Evolutionary conservation across 1,284 basidiomycete genomes (phyloP), one percentile per base, ranked within the genome.

Genomic region (Sanghuangporus weigelae): DNA sequence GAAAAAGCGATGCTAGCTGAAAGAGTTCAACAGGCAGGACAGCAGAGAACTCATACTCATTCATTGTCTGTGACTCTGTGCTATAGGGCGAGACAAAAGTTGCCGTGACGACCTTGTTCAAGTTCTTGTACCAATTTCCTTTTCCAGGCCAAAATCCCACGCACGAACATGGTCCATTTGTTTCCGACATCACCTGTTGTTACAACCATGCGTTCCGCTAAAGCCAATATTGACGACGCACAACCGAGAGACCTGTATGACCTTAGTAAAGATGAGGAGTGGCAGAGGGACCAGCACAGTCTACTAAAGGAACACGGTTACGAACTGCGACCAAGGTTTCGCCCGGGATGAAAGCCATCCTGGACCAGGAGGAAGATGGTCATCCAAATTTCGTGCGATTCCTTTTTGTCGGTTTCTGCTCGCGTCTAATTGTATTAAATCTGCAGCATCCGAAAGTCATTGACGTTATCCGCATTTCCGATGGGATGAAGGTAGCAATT

Each of bases 321-420:
- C 57, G 21, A 48, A 12, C 63, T 70, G 3, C 63, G 70, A 4
- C 68, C 66, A 23, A 56, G 70, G 23, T 68, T 66, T 62, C 56
- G 56, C 16, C 68, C 68, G 0, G 65, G 51, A 14, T 71, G 70
- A 69, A 63, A 21, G 1, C 69, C 70, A 8, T 69, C 70, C 2
- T 71, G 70, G 70, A 51, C 62, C 0, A 51, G 64, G 0, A 44
- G 50, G 70, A 70, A 57, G 69, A 71, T 40, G 19, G 36, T 21
- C 16, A 23, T 12, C 8, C 11, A 14, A 60, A 23, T 6, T 21
- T 21, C 11, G 42, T 59, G 31, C 7, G 40, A 40, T 12, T 44
- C 11, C 21, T 3, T 44, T 16, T 46, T 26, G 5, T 62, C 31
- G n/a, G 21, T 16, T 10, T 40, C 48, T 51, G 49, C 14, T 12